Percentiles rank a stretch among this genome's conserved stretches.
Evolutionary conservation across 768 basidiomycete species (phyloP).

Genomic region (Trametes punicea): DNA sequence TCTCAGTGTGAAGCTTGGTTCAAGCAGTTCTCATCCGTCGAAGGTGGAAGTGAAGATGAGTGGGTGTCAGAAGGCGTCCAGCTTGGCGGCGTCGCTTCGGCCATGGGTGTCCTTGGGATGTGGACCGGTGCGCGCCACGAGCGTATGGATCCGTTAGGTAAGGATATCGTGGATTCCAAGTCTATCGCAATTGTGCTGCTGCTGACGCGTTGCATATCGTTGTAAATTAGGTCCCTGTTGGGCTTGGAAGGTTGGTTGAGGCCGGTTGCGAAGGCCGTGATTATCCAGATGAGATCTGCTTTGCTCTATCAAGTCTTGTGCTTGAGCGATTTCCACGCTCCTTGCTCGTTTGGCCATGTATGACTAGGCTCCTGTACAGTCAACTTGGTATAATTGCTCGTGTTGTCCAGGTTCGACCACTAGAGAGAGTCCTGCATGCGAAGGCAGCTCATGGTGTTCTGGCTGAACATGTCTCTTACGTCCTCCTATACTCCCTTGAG

Average conservation of each 20-base stretch:
- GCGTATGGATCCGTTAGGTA: conserved; percentile 42
- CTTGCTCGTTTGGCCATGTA: too few species aligned
- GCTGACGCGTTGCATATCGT: not conserved
- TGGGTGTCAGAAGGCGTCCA: conserved; percentile 57
- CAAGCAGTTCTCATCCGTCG: conserved; percentile 23
- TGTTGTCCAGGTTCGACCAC: too few species aligned
- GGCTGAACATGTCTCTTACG: conserved; percentile 92
- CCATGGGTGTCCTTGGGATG: conserved; percentile 48
- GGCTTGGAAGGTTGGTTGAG: conserved; percentile 14
- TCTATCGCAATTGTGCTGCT: not conserved
- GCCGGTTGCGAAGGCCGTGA: not conserved
- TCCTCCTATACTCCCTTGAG: conserved; percentile 97
- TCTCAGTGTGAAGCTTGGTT: too few species aligned
- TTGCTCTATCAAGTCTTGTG: too few species aligned
- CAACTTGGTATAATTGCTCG: too few species aligned
- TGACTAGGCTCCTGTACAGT: too few species aligned
- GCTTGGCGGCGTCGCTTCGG: conserved; percentile 50
- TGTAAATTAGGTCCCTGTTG: not conserved
- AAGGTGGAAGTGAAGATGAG: conserved; percentile 34
- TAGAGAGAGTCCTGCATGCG: too few species aligned
- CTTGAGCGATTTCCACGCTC: too few species aligned
- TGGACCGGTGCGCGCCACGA: conserved; percentile 55
- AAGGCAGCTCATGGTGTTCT: too few species aligned
- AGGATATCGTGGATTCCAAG: conserved; percentile 8
- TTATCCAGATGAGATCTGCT: not conserved